Evolutionary conservation across 169 alveolate genomes (phyloP).

Genomic region (Ichthyophthirius multifiliis): DNA sequence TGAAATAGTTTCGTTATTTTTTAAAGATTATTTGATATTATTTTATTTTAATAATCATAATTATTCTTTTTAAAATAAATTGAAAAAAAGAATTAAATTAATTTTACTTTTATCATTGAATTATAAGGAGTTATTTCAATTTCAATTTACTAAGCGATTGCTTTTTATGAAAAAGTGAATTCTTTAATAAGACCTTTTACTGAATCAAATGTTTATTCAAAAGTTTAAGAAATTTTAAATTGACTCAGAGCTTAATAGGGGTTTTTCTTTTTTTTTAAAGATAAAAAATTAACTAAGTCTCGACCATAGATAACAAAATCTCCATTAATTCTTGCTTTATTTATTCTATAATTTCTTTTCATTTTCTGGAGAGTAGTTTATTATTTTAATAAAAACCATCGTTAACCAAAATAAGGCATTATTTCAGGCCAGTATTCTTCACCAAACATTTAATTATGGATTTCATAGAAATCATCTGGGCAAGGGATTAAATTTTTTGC

Average conservation of each 20-base stretch:
- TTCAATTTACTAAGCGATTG: not conserved
- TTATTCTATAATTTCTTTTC: not conserved
- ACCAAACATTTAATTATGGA: not conserved
- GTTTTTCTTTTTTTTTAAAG: not conserved
- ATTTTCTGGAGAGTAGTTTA: not conserved
- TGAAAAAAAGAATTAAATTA: not conserved
- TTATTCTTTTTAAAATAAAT: not conserved
- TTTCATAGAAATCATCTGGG: slow-evolving; percentile 9
- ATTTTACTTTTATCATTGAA: not conserved
- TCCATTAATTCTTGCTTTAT: not conserved
- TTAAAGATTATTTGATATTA: not conserved
- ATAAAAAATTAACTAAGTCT: not conserved
- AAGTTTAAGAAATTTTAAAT: not conserved
- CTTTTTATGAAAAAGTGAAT: not conserved
- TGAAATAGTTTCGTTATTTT: not conserved
- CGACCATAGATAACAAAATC: not conserved
- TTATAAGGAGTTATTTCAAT: not conserved
- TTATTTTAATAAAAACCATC: not conserved
- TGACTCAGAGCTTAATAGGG: not conserved
- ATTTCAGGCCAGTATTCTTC: not conserved
- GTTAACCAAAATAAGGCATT: not conserved
- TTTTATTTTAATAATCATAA: not conserved
- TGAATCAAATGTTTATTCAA: slow-evolving; percentile 1
- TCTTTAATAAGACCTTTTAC: not conserved
- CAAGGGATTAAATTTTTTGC: not conserved